Base-by-base conservation (phyloP, 2,329 filamentous ascomycete genomes). In the Nemania sp. region DNA sequence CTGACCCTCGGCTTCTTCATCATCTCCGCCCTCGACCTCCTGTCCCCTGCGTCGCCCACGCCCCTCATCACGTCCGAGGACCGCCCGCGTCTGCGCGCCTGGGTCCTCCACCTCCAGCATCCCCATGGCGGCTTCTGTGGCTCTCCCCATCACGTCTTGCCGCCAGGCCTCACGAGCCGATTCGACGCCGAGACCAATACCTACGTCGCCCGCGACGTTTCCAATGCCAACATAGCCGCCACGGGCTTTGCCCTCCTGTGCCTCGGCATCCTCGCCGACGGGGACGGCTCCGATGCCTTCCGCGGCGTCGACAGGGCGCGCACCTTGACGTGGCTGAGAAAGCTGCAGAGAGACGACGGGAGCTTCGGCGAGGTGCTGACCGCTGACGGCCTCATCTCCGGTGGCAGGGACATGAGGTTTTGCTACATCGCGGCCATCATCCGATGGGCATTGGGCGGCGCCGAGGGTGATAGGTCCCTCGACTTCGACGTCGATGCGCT, bases 1-100 rank as follows among this genome's bases (percentile, higher is more conserved):
- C 90, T 98, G 80, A 90, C 90, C 5, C 86, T 98, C 56, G 92
- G 87, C 67, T 96, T 89, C 80, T 97, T 99, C 80, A 93, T 90
- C 67, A 79, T 98, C 69, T 89, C 91, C 7, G 91, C 92, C 1
- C 82, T 97, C 50, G 92, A 97, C 72, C 79, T 98, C 1, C 86
- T 99, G 32, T 87, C 85, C 12, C 81, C 83, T 1, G 79, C 91
- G 40, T 75, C 84, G 5, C 76, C 78, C 56, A 77, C 79, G 51
- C 80, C 83, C 46, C 80, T 87, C 9, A 73, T 85, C n/a, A 73
- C 78, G 1, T 42, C 78, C 1, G 66, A 73, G 10, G 80, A 83
- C 48, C 79, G 82, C 49, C 68, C 71, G 5, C 71, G 72, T 2
- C 76, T 86, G 47, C 80, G 83, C n/a, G 78, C 86, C 62, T 98